These are phyloP conservation scores for Suillus sp. DNA, from an alignment of 768 basidiomycete genomes.

Conservation along the genomic window DNA sequence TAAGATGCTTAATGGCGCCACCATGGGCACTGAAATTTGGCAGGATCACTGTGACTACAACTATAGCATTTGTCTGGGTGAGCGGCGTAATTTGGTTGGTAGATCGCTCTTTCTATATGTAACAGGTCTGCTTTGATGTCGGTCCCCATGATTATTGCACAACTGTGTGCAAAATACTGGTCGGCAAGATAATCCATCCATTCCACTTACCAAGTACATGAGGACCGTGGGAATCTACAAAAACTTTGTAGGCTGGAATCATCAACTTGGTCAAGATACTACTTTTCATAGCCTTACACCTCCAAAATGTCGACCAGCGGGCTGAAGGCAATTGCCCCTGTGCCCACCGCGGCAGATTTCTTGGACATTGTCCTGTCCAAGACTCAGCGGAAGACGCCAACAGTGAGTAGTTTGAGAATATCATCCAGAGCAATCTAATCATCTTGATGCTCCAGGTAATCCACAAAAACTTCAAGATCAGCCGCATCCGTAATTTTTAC, in stretches of 20 bases:
- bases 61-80: no score
- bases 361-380: constrained; percentile 91
- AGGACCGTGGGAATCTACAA: constrained; percentile 8
- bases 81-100: no score
- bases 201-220: background rate
- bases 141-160: background rate
- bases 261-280: background rate
- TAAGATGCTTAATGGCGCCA: background rate
- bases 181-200: background rate
- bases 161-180: background rate
- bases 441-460: constrained; percentile 65
- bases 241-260: constrained; percentile 2
- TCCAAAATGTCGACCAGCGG: constrained; percentile 77
- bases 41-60: background rate
- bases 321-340: constrained; percentile 97
- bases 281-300: background rate
- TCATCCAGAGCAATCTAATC: constrained; percentile 1
- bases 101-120: background rate
- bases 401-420: constrained; percentile 45
- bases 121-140: background rate
- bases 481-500: constrained; percentile 95
- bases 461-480: constrained; percentile 99
- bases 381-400: constrained; percentile 97
- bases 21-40: background rate
- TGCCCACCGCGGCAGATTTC: constrained; percentile 94